phyloP scores from a whole-genome alignment of 2,329 filamentous ascomycete species.

The Venturia nashicola region DNA sequence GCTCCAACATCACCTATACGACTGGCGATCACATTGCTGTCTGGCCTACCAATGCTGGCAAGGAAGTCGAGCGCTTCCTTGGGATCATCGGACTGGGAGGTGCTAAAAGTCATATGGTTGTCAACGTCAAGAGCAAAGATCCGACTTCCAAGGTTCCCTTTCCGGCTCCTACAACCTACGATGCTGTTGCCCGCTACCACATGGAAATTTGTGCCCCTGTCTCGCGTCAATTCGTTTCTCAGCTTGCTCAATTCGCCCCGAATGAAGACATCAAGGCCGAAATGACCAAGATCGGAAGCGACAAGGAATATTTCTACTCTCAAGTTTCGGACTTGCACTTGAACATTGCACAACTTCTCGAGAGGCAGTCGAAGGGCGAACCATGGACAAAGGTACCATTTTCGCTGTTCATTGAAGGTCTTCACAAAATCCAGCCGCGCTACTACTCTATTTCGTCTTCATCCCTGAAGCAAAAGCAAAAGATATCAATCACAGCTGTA shows the following conservation, averaged over 20 bases:
- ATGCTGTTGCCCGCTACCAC: constrained; percentile 86
- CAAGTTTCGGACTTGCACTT: constrained; percentile 70
- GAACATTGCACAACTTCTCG: constrained; percentile 80
- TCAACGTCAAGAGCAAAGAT: constrained; percentile 83
- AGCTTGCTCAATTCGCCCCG: constrained; percentile 79
- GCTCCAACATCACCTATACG: constrained; percentile 82
- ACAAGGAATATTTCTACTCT: constrained; percentile 91
- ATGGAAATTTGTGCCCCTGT: constrained; percentile 93
- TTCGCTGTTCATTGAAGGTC: constrained; percentile 83
- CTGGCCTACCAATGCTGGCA: constrained; percentile 92
- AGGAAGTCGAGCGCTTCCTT: constrained; percentile 83
- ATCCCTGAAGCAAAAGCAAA: constrained; percentile 83
- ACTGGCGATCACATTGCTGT: constrained; percentile 95
- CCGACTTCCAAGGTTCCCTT: constrained; percentile 95
- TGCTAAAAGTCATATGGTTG: constrained; percentile 67
- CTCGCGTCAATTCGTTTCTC: constrained; percentile 87
- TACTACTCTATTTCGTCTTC: constrained; percentile 99
- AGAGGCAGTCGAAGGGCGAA: constrained; percentile 57
- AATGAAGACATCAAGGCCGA: constrained; percentile 75
- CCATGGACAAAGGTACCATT: constrained; percentile 82
- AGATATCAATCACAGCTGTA: constrained; percentile 88
- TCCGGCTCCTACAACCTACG: constrained; percentile 91
- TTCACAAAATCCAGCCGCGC: constrained; percentile 90
- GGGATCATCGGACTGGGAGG: constrained; percentile 57
- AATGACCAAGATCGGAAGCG: constrained; percentile 75